Evolutionary conservation across 2,329 filamentous ascomycete genomes (phyloP).

Genomic region (Talaromyces atroroseus): DNA sequence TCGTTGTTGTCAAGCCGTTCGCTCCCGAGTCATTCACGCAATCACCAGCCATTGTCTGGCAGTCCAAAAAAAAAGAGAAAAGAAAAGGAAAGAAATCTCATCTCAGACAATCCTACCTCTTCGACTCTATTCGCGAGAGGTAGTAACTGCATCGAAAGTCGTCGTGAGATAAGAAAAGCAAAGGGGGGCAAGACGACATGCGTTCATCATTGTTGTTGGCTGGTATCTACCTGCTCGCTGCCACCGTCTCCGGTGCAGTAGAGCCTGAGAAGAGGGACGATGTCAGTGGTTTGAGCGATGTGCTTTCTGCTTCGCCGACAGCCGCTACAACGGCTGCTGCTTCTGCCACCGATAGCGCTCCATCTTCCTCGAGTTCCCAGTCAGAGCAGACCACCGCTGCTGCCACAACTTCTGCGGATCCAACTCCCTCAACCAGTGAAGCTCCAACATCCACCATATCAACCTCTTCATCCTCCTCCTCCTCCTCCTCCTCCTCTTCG

Average conservation of each 20-base stretch:
- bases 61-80: neutral
- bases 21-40: neutral
- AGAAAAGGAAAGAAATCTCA: too few relatives aligned
- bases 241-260: slow-evolving; percentile 4
- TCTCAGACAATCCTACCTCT: neutral
- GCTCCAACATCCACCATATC: slow-evolving; percentile 15
- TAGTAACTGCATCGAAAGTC: neutral
- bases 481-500: slow-evolving; percentile 17
- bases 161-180: neutral
- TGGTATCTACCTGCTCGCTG: slow-evolving; percentile 10
- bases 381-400: slow-evolving; percentile 14
- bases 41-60: neutral
- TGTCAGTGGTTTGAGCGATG: neutral
- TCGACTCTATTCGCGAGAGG: neutral
- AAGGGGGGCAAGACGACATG: slow-evolving; percentile 1
- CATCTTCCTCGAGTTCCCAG: slow-evolving; percentile 8
- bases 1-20: neutral
- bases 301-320: slow-evolving; percentile 13
- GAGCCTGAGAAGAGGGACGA: slow-evolving; percentile 10
- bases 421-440: neutral
- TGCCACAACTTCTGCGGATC: slow-evolving; percentile 17
- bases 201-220: slow-evolving; percentile 10
- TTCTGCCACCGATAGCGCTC: slow-evolving; percentile 11
- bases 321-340: slow-evolving; percentile 11
- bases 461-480: slow-evolving; percentile 5